phyloP scores from a whole-genome alignment of 2,329 filamentous ascomycete genomes.

The Fusarium albidum region DNA sequence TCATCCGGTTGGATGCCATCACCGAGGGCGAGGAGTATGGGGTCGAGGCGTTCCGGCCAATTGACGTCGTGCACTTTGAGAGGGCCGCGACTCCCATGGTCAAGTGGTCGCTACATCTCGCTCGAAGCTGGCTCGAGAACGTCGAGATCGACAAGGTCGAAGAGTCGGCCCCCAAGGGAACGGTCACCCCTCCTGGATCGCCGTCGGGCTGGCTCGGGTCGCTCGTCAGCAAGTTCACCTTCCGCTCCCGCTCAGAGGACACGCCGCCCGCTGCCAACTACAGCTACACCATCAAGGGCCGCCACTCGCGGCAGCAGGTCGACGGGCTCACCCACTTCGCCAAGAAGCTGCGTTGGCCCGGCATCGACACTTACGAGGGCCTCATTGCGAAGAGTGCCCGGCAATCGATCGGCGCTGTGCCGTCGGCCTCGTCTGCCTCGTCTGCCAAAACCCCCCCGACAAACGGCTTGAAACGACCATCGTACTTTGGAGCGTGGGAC shows the following conservation, averaged over 20 bases:
- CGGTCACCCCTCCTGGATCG: conserved; percentile 21
- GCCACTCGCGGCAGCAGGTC: conserved; percentile 66
- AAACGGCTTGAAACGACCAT: conserved; percentile 49
- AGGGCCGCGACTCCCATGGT: conserved; percentile 68
- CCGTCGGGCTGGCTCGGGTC: conserved; percentile 61
- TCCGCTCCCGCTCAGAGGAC: conserved; percentile 51
- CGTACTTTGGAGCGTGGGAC: conserved; percentile 57
- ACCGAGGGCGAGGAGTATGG: conserved; percentile 67
- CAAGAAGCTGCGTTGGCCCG: conserved; percentile 68
- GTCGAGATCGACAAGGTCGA: conserved; percentile 63
- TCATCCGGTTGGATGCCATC: conserved; percentile 69
- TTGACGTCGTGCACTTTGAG: conserved; percentile 68
- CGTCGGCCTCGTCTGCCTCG: conserved; percentile 45
- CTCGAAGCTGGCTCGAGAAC: conserved; percentile 73
- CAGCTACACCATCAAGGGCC: conserved; percentile 62
- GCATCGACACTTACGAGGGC: conserved; percentile 60
- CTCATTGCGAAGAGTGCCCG: conserved; percentile 58
- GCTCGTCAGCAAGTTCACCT: conserved; percentile 62
- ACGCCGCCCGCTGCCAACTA: conserved; percentile 44
- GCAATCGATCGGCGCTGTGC: conserved; percentile 45
- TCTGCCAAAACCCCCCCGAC: conserved; percentile 47
- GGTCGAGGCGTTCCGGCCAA: conserved; percentile 58
- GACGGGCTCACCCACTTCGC: conserved; percentile 71
- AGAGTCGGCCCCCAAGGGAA: conserved; percentile 22
- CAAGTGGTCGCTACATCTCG: conserved; percentile 72